A percentile compares a stretch with the other conserved stretches of the same genome.
Evolutionary conservation across 495 filamentous ascomycete genomes (phyloP).

Genomic region (Podospora australis): DNA sequence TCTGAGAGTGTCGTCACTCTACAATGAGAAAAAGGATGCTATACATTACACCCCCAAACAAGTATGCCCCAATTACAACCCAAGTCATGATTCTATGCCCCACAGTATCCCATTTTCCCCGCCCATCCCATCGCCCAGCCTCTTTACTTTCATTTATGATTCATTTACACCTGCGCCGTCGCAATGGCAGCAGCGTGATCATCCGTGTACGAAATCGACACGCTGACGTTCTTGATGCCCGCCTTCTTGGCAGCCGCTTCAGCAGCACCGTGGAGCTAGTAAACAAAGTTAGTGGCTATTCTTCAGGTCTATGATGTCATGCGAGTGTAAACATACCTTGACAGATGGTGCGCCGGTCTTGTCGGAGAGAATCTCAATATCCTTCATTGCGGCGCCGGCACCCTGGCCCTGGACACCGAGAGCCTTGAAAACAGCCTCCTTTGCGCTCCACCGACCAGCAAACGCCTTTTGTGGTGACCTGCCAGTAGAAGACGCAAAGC

Average conservation of each 20-base stretch:
- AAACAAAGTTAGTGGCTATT: slow-evolving; percentile 36
- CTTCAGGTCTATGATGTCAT: not conserved
- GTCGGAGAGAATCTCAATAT: slow-evolving; percentile 85
- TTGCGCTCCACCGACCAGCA: slow-evolving; percentile 91
- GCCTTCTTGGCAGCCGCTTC: slow-evolving; percentile 71
- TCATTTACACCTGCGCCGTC: slow-evolving; percentile 25
- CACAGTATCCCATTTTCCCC: not conserved
- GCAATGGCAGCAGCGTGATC: slow-evolving; percentile 89
- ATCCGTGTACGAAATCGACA: slow-evolving; percentile 93
- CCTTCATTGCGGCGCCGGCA: slow-evolving; percentile 81
- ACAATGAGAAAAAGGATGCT: too few species aligned
- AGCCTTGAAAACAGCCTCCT: slow-evolving; percentile 98
- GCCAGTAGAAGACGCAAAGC: slow-evolving; percentile 57
- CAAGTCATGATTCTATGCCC: not conserved
- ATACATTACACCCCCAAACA: not conserved
- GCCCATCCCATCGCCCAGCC: not conserved
- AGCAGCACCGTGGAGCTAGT: slow-evolving; percentile 77
- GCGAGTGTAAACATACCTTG: slow-evolving; percentile 53
- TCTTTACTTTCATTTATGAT: not conserved
- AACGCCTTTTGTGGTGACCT: slow-evolving; percentile 71
- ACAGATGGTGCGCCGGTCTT: slow-evolving; percentile 77
- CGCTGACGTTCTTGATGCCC: slow-evolving; percentile 76
- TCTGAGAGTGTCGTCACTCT: not conserved
- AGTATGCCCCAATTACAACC: not conserved
- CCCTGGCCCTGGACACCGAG: slow-evolving; percentile 84